A percentile compares a stretch with the other conserved stretches of the same genome.
Conservation (phyloP, 305 asterid genomes). For the Fraxinus albicans region DNA sequence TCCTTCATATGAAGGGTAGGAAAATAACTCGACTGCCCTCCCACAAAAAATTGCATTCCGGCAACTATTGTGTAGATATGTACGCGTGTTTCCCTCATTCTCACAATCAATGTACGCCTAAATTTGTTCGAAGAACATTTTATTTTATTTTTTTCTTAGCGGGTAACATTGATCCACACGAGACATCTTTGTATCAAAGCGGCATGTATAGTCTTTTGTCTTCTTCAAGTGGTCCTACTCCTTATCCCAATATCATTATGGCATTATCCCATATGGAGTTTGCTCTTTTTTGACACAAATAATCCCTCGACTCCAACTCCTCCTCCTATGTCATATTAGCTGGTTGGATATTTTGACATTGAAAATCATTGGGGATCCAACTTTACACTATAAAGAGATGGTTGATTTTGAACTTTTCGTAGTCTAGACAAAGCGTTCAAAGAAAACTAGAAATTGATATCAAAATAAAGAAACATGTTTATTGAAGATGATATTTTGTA, state of each 20-base stretch:
- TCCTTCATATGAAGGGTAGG: background rate
- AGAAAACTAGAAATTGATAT: background rate
- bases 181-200: background rate
- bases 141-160: background rate
- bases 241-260: background rate
- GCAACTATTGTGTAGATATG: background rate
- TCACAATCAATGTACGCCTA: background rate
- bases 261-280: background rate
- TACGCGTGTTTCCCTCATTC: background rate
- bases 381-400: background rate
- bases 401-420: background rate
- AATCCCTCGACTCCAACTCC: background rate
- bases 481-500: background rate
- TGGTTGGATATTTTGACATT: background rate
- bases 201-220: background rate
- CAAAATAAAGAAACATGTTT: background rate
- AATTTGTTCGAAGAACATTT: background rate
- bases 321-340: background rate
- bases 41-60: background rate
- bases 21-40: background rate
- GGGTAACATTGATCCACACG: background rate
- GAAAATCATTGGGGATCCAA: background rate
- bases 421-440: background rate
- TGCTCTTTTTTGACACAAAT: background rate
- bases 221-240: background rate